Evolutionary conservation across 2,329 filamentous ascomycete genomes (phyloP), one percentile per base, ranked within the genome.

Genomic region (Diaporthe sp.): DNA sequence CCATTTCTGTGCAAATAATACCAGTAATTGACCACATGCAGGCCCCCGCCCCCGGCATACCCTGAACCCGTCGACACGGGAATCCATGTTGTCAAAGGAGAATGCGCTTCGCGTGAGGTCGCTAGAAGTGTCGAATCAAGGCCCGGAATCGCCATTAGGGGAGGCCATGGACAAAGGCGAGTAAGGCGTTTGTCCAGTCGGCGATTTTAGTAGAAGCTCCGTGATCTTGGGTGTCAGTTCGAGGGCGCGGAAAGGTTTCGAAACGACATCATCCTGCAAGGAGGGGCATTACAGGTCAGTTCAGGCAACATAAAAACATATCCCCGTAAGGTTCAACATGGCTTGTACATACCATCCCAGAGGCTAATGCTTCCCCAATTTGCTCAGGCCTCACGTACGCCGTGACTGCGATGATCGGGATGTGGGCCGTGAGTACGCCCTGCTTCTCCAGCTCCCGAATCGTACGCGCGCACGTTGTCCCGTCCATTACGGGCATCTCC

Each of bases 381-480:
- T 96, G 93, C 84, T 94, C 92, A 6, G 90, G 89, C 79, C 94
- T 87, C 50, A 93, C 94, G 82, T 96, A 96, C 2, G 94, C 94
- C 50, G 94, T 96, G n/a, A 94, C 93, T n/a, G 92, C 93, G 78
- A 95, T 94, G 77, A 94, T 94, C 3, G 93, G 92, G n/a, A 94
- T 90, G 79, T 94, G 93, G 66, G 86, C 84, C 25, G 88, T 85
- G 63, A 94, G 88, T 42, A 87, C 89, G 27, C 91, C 90, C 70
- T 90, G 86, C 65, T 83, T 84, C 80, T 96, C 93, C 25, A 94
- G 85, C 75, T 92, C 88, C 25, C 94, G 88, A 70, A 96, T 95
- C 75, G 86, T 89, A 55, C 88, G 87, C 17, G 93, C 92, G 76
- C 93, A 94, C 2, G 92, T 93, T 82, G 94, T 90, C 47, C 94